These are phyloP conservation scores for Phellopilus nigrolimitatus DNA, from an alignment of 1,284 basidiomycete species.

Conservation along the genomic window DNA sequence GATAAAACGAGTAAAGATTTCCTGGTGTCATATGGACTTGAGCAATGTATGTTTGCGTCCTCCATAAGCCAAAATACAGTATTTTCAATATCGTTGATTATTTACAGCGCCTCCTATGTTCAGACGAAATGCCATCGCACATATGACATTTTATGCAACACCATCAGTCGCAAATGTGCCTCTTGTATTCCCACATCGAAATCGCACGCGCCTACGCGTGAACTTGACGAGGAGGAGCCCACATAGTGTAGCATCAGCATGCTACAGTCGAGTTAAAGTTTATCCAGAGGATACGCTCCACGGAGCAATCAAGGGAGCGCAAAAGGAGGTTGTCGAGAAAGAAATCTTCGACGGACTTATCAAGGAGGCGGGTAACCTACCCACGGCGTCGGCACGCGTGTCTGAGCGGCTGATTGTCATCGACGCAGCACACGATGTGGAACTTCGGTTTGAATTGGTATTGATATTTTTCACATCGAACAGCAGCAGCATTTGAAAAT, in stretches of 20 bases:
- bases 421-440: conserved; percentile 63
- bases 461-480: conserved; percentile 24
- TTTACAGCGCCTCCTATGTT: conserved; percentile 53
- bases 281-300: conserved; percentile 41
- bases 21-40: conserved; percentile 68
- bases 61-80: conserved; percentile 13
- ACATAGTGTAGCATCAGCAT: conserved; percentile 31
- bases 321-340: conserved; percentile 69
- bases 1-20: conserved; percentile 78
- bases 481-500: too few species aligned
- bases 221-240: conserved; percentile 39
- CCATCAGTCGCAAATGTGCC: conserved; percentile 30
- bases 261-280: conserved; percentile 35
- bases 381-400: conserved; percentile 68
- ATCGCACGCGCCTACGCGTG: conserved; percentile 53
- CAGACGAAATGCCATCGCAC: conserved; percentile 62
- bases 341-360: conserved; percentile 72
- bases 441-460: conserved; percentile 66
- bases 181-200: conserved; percentile 61
- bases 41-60: conserved; percentile 57
- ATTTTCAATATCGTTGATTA: conserved; percentile 17
- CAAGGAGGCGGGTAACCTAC: conserved; percentile 63
- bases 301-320: conserved; percentile 48
- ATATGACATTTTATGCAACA: conserved; percentile 48
- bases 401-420: conserved; percentile 70